Evolutionary conservation across 805 yeast genomes (phyloP).

Genomic region (Scheffersomyces lignosus): DNA sequence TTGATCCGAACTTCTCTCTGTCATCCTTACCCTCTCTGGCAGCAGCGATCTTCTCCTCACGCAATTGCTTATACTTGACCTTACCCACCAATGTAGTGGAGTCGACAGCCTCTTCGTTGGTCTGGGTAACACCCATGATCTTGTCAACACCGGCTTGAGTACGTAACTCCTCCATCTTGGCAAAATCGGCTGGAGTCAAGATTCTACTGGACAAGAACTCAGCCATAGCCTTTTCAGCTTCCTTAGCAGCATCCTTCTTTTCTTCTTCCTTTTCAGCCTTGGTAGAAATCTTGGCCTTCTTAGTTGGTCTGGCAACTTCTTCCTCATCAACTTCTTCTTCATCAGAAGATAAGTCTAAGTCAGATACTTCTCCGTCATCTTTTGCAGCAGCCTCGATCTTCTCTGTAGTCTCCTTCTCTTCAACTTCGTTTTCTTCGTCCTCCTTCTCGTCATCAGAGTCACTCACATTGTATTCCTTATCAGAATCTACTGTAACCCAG

Average conservation of each 20-base stretch:
- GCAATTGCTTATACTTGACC: slow-evolving; percentile 75
- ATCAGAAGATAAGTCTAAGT: slow-evolving; percentile 25
- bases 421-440: slow-evolving; percentile 36
- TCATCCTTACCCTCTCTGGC: slow-evolving; percentile 92
- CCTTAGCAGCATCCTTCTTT: slow-evolving; percentile 24
- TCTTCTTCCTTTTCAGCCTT: slow-evolving; percentile 15
- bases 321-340: slow-evolving; percentile 39
- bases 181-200: slow-evolving; percentile 96
- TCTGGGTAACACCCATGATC: slow-evolving; percentile 57
- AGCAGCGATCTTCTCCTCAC: slow-evolving; percentile 87
- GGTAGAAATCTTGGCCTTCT: slow-evolving; percentile 20
- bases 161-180: slow-evolving; percentile 86
- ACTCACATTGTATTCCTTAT: slow-evolving; percentile 64
- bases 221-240: slow-evolving; percentile 35
- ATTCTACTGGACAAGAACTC: slow-evolving; percentile 72
- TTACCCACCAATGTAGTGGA: slow-evolving; percentile 75
- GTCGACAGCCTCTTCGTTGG: slow-evolving; percentile 84
- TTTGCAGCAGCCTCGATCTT: slow-evolving; percentile 17
- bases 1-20: slow-evolving; percentile 86
- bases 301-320: slow-evolving; percentile 18
- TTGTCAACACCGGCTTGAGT: slow-evolving; percentile 84
- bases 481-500: slow-evolving; percentile 89
- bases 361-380: slow-evolving; percentile 16
- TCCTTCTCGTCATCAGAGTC: slow-evolving; percentile 49
- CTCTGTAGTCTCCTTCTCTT: slow-evolving; percentile 25